Evolutionary conservation across 495 filamentous ascomycete species (phyloP).

Genomic region (Copromyces sp.): DNA sequence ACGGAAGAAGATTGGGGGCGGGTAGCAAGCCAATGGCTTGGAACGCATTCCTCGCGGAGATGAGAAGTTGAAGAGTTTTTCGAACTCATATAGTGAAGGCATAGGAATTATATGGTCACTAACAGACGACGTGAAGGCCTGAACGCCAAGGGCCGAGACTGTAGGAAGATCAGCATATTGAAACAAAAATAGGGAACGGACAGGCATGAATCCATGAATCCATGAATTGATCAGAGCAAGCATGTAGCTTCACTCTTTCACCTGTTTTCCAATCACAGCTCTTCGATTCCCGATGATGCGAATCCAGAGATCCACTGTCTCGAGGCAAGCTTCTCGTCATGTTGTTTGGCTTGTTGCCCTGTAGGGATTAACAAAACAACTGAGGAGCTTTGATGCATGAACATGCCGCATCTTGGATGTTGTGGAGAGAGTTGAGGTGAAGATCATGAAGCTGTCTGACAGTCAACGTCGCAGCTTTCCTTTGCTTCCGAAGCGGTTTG

Average conservation of each 20-base stretch:
- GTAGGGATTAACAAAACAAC: neutral
- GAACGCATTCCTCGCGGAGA: neutral
- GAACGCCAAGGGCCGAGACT: neutral
- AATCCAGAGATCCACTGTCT: neutral
- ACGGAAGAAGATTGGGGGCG: neutral
- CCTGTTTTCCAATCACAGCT: neutral
- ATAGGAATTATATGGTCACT: neutral
- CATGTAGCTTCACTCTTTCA: neutral
- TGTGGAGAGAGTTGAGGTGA: too few species aligned
- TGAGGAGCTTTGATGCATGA: too few species aligned
- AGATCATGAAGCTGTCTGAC: too few species aligned
- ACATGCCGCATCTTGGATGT: too few species aligned
- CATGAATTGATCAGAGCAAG: neutral
- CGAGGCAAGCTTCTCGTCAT: neutral
- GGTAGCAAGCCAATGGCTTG: neutral
- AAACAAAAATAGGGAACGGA: neutral
- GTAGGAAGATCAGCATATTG: neutral
- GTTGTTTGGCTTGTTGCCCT: neutral
- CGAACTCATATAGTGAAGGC: neutral
- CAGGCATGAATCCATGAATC: neutral
- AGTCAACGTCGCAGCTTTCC: too few species aligned
- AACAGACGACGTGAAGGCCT: neutral
- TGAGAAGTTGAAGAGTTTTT: neutral
- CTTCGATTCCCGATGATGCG: neutral
- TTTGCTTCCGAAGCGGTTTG: too few species aligned